A percentile compares a stretch with the other conserved stretches of the same genome.
Evolutionary conservation across 495 filamentous ascomycete species (phyloP).

Genomic region (Aspergillus biplanus): DNA sequence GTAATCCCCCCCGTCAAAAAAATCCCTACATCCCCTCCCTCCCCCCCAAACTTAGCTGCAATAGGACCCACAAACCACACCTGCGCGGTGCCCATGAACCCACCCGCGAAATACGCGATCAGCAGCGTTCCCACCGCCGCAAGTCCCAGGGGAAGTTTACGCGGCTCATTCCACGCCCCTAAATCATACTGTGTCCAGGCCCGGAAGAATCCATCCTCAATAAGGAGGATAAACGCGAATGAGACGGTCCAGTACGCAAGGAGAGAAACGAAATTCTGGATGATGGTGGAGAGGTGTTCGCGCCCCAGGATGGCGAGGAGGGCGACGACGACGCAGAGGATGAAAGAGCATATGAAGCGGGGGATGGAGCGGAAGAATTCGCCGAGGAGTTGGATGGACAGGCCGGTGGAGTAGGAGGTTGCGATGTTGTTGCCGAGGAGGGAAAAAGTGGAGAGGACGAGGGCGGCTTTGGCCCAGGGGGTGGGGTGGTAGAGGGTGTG

Average conservation of each 20-base stretch:
- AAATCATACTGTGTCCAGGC: slow-evolving; percentile 40
- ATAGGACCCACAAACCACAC: slow-evolving; percentile 59
- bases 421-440: slow-evolving; percentile 54
- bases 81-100: slow-evolving; percentile 53
- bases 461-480: slow-evolving; percentile 57
- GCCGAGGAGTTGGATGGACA: slow-evolving; percentile 59
- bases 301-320: slow-evolving; percentile 55
- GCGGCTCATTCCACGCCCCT: slow-evolving; percentile 51
- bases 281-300: slow-evolving; percentile 49
- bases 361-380: slow-evolving; percentile 51
- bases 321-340: slow-evolving; percentile 54
- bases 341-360: slow-evolving; percentile 52
- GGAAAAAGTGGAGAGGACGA: slow-evolving; percentile 55
- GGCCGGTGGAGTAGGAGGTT: slow-evolving; percentile 49
- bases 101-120: slow-evolving; percentile 36
- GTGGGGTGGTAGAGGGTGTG: slow-evolving; percentile 55
- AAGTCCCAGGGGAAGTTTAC: slow-evolving; percentile 47
- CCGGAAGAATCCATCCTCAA: slow-evolving; percentile 54
- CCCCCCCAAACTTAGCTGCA: slow-evolving; percentile 24
- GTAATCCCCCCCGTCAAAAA: background rate
- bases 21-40: background rate
- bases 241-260: slow-evolving; percentile 61
- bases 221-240: slow-evolving; percentile 51
- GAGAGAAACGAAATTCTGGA: slow-evolving; percentile 58
- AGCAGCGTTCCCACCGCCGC: slow-evolving; percentile 41